Evolutionary conservation across 2,329 filamentous ascomycete species (phyloP).

Genomic region (Diatrype stigma): DNA sequence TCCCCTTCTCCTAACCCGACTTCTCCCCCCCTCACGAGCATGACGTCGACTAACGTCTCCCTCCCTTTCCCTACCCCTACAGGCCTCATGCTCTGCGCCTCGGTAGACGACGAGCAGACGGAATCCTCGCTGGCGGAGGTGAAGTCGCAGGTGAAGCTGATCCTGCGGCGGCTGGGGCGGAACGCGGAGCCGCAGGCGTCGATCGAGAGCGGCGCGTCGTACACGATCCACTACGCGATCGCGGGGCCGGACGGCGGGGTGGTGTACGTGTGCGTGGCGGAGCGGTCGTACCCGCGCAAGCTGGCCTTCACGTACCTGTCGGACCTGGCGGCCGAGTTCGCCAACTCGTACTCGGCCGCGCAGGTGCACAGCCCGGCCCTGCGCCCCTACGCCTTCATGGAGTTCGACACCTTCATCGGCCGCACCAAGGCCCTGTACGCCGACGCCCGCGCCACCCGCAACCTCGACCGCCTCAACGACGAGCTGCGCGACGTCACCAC

Average conservation of each 20-base stretch:
- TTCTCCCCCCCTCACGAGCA: neutral
- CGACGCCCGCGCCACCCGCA: conserved; percentile 84
- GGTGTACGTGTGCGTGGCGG: conserved; percentile 90
- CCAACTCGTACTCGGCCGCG: conserved; percentile 69
- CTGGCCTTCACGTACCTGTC: conserved; percentile 97
- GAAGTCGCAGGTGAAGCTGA: conserved; percentile 85
- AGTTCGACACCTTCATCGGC: conserved; percentile 96
- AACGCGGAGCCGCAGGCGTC: conserved; percentile 87
- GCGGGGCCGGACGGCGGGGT: conserved; percentile 56
- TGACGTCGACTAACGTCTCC: conserved; percentile 13
- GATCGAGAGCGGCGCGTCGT: conserved; percentile 68
- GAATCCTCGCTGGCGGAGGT: conserved; percentile 78
- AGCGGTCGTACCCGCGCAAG: conserved; percentile 92
- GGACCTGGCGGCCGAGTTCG: conserved; percentile 88
- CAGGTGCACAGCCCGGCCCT: conserved; percentile 72
- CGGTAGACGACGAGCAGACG: conserved; percentile 84
- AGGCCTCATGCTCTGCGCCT: conserved; percentile 94
- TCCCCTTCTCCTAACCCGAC: neutral
- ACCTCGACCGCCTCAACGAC: conserved; percentile 92
- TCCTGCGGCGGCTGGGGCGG: conserved; percentile 82
- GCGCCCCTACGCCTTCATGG: conserved; percentile 93
- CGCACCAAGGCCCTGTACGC: conserved; percentile 92
- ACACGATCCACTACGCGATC: conserved; percentile 62
- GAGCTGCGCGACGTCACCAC: conserved; percentile 97
- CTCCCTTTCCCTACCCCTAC: conserved; percentile 8